Conservation (phyloP, 192 early-diverging fungal genomes). For the Backusella tuberculispora region DNA sequence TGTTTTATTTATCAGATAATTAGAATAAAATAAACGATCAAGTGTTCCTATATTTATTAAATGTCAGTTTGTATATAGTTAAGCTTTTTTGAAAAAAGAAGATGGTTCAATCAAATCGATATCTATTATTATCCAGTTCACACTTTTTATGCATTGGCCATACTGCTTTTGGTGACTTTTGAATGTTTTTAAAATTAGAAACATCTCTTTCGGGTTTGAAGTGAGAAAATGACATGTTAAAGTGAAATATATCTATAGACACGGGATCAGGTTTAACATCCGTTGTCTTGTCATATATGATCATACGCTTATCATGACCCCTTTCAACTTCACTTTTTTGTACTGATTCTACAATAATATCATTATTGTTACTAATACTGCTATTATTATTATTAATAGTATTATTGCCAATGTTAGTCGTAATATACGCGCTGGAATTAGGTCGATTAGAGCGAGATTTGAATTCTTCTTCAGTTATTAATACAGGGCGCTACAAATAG, state of each 20-base stretch:
- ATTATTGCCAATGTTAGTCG: no score
- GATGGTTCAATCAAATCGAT: neutral
- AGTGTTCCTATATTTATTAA: no score
- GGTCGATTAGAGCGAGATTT: no score
- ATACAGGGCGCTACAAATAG: no score
- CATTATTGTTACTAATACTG: neutral
- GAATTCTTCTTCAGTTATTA: no score
- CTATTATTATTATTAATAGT: neutral
- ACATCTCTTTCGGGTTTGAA: conserved; percentile 1
- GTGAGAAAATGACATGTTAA: neutral
- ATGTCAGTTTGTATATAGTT: neutral
- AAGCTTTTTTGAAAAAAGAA: neutral
- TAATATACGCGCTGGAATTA: no score
- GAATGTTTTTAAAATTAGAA: neutral
- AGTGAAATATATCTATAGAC: neutral
- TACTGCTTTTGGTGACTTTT: neutral
- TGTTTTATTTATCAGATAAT: no score
- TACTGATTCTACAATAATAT: neutral
- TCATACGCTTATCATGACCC: neutral
- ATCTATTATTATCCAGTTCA: neutral
- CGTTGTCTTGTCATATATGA: neutral
- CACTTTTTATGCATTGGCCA: neutral
- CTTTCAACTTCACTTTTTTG: neutral
- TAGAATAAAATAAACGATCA: no score
- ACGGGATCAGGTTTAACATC: neutral